A percentile compares a stretch with the other conserved stretches of the same genome.
These are phyloP conservation scores for Saccharomyces pastorianus DNA, from an alignment of 1,139 yeast species.

Conservation along the genomic window DNA sequence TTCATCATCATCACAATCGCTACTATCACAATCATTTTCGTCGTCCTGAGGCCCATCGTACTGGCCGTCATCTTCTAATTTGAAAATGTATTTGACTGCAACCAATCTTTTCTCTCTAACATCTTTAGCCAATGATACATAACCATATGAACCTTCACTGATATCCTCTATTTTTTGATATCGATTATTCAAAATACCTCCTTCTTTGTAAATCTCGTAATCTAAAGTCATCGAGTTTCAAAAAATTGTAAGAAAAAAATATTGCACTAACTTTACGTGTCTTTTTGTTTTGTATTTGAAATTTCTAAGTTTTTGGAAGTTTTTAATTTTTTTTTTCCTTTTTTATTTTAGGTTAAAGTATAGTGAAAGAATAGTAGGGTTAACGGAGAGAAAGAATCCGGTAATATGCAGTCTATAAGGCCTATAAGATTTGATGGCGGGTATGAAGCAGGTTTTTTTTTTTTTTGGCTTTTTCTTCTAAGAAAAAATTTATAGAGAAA, in stretches of 20 bases:
- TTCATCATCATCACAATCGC: constrained; percentile 4
- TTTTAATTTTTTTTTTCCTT: background rate
- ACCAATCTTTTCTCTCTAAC: constrained; percentile 47
- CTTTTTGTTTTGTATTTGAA: background rate
- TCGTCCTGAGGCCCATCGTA: constrained; percentile 6
- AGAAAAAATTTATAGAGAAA: background rate
- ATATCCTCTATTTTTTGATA: constrained; percentile 69
- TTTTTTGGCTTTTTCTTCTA: background rate
- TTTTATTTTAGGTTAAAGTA: background rate
- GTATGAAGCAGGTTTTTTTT: background rate
- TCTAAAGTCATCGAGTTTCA: constrained; percentile 21
- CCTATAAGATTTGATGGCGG: background rate
- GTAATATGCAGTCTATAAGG: background rate
- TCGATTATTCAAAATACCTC: constrained; percentile 52
- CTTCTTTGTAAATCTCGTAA: constrained; percentile 47
- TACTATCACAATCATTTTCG: constrained; percentile 22
- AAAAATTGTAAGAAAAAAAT: background rate
- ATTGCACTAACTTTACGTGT: background rate
- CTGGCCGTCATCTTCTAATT: constrained; percentile 27
- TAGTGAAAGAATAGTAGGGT: background rate
- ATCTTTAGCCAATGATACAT: constrained; percentile 82
- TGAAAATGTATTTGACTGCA: constrained; percentile 73
- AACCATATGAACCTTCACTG: constrained; percentile 90
- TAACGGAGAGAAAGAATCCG: background rate
- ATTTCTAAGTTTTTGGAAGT: background rate